Base-by-base conservation (phyloP, 1,284 basidiomycete species). In the Clitocybe nebularis region DNA sequence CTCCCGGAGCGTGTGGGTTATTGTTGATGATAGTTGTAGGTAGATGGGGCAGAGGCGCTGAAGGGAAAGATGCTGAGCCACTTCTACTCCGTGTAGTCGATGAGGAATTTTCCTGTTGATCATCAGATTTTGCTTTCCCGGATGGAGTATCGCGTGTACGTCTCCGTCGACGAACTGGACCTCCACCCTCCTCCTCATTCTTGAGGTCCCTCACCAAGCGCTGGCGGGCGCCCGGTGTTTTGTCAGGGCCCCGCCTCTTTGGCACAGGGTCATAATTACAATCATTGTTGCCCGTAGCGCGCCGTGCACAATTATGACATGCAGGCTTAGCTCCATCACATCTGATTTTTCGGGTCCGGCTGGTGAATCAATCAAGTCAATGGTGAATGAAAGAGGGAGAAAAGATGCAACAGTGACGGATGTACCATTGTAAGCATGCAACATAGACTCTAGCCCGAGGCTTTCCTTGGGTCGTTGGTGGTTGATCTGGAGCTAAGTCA, bases 281-380 rank as follows among this genome's bases (percentile, higher is more conserved):
- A 33, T 69, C 64, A 36, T 59, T 62, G 45, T 54, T 54, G 2
- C 62, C 63, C 49, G 66, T 67, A 35, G 64, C 45, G 14, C 79
- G 70, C 41, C 75, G 76, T 39, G 64, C 61, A 55, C 85, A 89
- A 55, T 86, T 87, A 54, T 82, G 74, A 55, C 86, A 89, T 9
- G 69, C 56, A 6, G 86, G 87, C 50, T 81, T 85, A 10, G 79
- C 79, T 39, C 87, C 87, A 58, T 89, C 86, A 57, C 86, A 89
- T 9, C 85, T 79, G 50, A 85, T 87, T 60, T 89, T 89, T 22
- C 85, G 75, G 20, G 69, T 74, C 23, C 86, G 84, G 56, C 85
- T 89, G 11, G 11, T 32, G 10, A 16, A 50, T n/a, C 51, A 34
- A 46, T 39, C 29, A 24, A 28, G 10, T 43, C 26, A 20, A 42